Base-by-base conservation (phyloP, 768 basidiomycete genomes). In the Termitomyces bulborhizus region DNA sequence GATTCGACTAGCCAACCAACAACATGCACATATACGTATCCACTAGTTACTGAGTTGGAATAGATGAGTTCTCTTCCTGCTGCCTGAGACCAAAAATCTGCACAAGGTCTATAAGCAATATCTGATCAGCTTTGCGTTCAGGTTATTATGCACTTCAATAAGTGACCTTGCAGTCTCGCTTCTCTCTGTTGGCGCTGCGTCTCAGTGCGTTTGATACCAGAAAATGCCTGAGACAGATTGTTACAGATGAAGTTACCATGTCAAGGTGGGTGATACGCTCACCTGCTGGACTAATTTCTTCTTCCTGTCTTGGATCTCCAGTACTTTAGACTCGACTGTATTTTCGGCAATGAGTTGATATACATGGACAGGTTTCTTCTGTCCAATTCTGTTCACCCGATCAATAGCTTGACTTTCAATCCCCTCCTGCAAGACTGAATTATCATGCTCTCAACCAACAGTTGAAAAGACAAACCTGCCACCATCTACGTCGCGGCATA, bases 301-400 rank as follows among this genome's bases (percentile, higher is more conserved):
- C 73, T 94, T 94, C 64, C 79, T 79, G 56, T 90, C 88, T 66
- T 95, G 93, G 57, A 94, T 95, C 26, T 90, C 90, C 43, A 95
- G 76, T 42, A 85, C 92, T 69, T 90, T 93, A 12, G 88, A 80
- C 68, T 95, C 93, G 1, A 94, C 85, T 0, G 93, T 95, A 62
- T 93, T 79, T 62, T 93, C 92, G 0, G 93, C 90, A 53, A 95
- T 92, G 46, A 95, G 72, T 62, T 94, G 93, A 64, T 93, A 94
- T 18, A 94, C 91, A 59, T 88, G 85, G 32, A 95, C 91, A 1
- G 80, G 73, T 66, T 86, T 92, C 59, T 70, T 88, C 67, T 95
- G 93, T 13, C 93, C 93, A 58, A 93, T 91, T 49, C 88, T 82
- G 62, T 91, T 91, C 54, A 86, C 87, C 60, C 88, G 73, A 64